These are phyloP conservation scores for Tripidium arundinaceum DNA, from an alignment of 202 grass and related monocot genomes.

Conservation along the genomic window DNA sequence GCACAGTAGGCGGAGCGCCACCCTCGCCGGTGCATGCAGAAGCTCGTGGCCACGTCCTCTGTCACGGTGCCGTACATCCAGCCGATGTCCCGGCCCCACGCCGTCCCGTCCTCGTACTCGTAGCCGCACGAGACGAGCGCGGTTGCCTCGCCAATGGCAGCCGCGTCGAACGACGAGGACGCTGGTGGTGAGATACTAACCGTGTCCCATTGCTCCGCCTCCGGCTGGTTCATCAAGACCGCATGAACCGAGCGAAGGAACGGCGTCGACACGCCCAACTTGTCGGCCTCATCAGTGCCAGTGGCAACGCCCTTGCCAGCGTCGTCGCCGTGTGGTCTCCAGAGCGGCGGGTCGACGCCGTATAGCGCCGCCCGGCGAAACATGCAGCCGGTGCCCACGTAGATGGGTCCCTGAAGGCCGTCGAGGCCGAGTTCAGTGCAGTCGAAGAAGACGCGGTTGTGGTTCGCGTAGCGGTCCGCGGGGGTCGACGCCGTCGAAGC, in stretches of 20 bases:
- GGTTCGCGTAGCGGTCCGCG: slow-evolving; percentile 76
- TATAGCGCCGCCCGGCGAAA: slow-evolving; percentile 72
- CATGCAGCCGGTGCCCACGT: slow-evolving; percentile 68
- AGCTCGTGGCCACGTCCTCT: no score
- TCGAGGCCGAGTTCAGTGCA: slow-evolving; percentile 74
- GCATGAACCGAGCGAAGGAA: slow-evolving; percentile 43
- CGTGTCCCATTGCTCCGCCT: background rate
- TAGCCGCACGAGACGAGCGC: slow-evolving; percentile 44
- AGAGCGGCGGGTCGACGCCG: slow-evolving; percentile 20
- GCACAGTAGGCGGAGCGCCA: no score
- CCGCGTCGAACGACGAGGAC: slow-evolving; percentile 14
- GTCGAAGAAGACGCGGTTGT: slow-evolving; percentile 88
- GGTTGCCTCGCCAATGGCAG: slow-evolving; percentile 22
- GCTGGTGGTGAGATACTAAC: no score
- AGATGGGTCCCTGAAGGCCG: slow-evolving; percentile 68
- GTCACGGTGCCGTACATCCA: no score
- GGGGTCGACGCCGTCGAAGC: slow-evolving; percentile 95
- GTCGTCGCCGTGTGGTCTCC: background rate
- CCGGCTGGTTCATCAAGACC: background rate
- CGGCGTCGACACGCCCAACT: slow-evolving; percentile 40
- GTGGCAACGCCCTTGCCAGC: slow-evolving; percentile 6
- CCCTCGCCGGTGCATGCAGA: no score
- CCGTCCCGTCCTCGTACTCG: background rate
- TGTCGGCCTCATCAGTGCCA: slow-evolving; percentile 14
- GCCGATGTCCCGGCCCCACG: no score